Evolutionary conservation across 495 filamentous ascomycete genomes (phyloP).

Genomic region (Aspergillus incahuasiensis): DNA sequence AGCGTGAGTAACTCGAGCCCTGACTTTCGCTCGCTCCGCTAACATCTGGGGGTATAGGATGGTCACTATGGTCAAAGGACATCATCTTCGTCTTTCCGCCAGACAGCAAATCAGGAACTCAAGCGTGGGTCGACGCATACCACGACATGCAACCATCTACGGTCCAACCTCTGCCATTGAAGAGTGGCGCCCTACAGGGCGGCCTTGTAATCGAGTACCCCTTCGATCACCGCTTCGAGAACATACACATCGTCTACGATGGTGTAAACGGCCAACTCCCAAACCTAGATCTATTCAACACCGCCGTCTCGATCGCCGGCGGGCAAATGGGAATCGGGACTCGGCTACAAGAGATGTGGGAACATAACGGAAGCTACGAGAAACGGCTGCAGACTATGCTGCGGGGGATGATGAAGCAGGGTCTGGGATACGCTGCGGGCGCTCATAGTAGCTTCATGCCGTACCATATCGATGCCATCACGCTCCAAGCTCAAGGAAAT

Average conservation of each 20-base stretch:
- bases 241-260: conserved; percentile 88
- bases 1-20: conserved; percentile 47
- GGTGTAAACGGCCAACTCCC: conserved; percentile 94
- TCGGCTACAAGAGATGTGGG: conserved; percentile 80
- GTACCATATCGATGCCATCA: conserved; percentile 96
- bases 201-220: conserved; percentile 92
- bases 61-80: conserved; percentile 98
- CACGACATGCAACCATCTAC: conserved; percentile 73
- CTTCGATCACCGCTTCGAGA: conserved; percentile 74
- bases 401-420: conserved; percentile 89
- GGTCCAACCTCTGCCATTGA: conserved; percentile 77
- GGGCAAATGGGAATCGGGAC: conserved; percentile 89
- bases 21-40: background rate
- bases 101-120: conserved; percentile 84
- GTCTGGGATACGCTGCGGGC: conserved; percentile 81
- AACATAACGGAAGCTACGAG: conserved; percentile 75
- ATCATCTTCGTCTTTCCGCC: conserved; percentile 88
- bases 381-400: conserved; percentile 85
- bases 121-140: conserved; percentile 98
- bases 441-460: conserved; percentile 95
- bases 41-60: conserved; percentile 48
- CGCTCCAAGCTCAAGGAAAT: conserved; percentile 79
- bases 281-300: conserved; percentile 94
- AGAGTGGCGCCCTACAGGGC: conserved; percentile 89
- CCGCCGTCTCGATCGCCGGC: conserved; percentile 77